phyloP scores from a whole-genome alignment of 2,329 filamentous ascomycete genomes.

The Venturia asperata region DNA sequence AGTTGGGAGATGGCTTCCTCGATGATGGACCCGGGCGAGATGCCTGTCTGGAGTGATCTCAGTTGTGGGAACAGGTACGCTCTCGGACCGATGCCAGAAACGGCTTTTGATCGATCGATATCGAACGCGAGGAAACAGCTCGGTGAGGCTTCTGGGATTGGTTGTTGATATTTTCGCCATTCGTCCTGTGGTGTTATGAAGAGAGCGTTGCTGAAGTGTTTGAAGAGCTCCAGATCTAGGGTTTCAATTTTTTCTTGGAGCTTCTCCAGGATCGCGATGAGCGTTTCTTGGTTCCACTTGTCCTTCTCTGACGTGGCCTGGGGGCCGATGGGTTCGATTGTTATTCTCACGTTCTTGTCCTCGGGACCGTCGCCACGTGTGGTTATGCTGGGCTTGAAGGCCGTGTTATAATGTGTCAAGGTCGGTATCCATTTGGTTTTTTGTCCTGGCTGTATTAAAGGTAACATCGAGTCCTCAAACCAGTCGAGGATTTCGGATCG shows the following conservation, averaged over 20 bases:
- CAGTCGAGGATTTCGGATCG: neutral
- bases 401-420: neutral
- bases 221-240: conserved; percentile 6
- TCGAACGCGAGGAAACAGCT: conserved; percentile 10
- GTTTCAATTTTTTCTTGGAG: neutral
- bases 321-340: neutral
- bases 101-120: neutral
- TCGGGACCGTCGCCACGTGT: neutral
- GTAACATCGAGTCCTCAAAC: neutral
- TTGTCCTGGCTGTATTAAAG: neutral
- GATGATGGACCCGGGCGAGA: conserved; percentile 5
- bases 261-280: neutral
- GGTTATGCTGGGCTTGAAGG: conserved; percentile 3
- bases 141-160: neutral
- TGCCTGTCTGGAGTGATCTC: neutral
- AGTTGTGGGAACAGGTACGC: neutral
- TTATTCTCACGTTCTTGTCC: neutral
- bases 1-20: conserved; percentile 1
- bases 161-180: neutral
- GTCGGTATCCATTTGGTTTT: neutral
- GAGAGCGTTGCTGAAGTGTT: conserved; percentile 5
- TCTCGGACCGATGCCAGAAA: neutral
- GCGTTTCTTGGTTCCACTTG: neutral
- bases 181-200: neutral
- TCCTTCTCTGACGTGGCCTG: neutral